Evolutionary conservation across 2,329 filamentous ascomycete genomes (phyloP), one percentile per base, ranked within the genome.

Genomic region (Phyllosticta citriasiana): DNA sequence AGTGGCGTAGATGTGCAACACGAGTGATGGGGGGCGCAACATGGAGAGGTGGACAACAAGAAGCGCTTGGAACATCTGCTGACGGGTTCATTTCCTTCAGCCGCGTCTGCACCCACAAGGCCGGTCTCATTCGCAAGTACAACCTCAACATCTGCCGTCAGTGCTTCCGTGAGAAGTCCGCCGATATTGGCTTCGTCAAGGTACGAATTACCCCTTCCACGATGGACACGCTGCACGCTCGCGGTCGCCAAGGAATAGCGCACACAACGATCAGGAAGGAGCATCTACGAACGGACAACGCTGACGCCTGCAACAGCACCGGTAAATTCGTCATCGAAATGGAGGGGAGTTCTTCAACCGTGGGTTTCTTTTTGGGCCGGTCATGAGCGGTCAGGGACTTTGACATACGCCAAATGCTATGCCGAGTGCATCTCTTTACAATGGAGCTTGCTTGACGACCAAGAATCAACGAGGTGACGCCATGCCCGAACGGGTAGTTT

Each of bases 121-220:
- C 94, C 76, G 94, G 94, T 95, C 87, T 99, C 72, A 96, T 99
- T 87, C 92, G 94, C 84, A 99, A 99, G 84, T 99, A 99, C 84
- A 93, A 94, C 77, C 85, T 97, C 73, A 91, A 96, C 75, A 85
- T 87, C 79, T 86, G 84, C 82, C 82, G 84, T 81, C 81, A 84
- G 78, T 87, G 84, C 82, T 87, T 87, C 82, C 77, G 84, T 70
- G 84, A 87, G 80, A 87, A 87, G 82, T 77, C 79, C 72, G 74
- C 76, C 73, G 84, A 87, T 76, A 86, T 87, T 74, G 84, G 84
- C 70, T 87, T 87, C 80, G 77, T 80, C 77, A 87, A 87, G 84
- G 84, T 86, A 78, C 69, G 71, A 59, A 62, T 59, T n/a, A 27
- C 54, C 27, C 40, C 10, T 6, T 25, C 19, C 24, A 1, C 10